Base-by-base conservation (phyloP, 169 alveolate species). In the Plasmodium malariae region DNA sequence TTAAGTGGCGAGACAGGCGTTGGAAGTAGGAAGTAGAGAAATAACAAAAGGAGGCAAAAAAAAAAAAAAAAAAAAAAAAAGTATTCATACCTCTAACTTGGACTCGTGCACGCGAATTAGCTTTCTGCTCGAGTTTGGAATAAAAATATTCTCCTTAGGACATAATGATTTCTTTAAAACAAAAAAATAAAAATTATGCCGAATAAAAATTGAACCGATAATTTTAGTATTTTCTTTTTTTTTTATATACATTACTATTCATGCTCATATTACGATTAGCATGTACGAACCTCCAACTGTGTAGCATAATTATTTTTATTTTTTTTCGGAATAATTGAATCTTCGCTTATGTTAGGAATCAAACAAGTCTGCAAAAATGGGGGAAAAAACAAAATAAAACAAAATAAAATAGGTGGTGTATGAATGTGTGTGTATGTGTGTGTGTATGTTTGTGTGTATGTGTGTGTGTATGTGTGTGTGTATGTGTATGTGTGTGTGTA, bases 101-200 rank as follows among this genome's bases (percentile, higher is more conserved):
- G 90, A 40, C 48, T 36, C 73, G 19, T 80, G 74, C 1, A 55
- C n/a, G 9, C 28, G 62, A 36, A 67, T 80, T 12, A 51, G 5
- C 48, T 67, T 80, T 80, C 49, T 67, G 34, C 71, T 54, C n/a
- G 62, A 80, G 3, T 57, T 59, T 11, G 67, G 70, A 55, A 51
- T 32, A 21, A 71, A 26, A n/a, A 57, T 43, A 43, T 57, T 67
- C 36, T 80, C 83, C 48, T 80, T 80, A 6, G 90, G 90, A 32
- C 83, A 80, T 24, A 80, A 55, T 0, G 90, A 80, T 80, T 63
- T 80, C 90, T 80, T 55, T 30, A 54, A 26, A 71, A 14, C 14
- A 30, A 17, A 30, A 54, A 55, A 57, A 59, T 7, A n/a, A 32
- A 69, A 28, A n/a, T n/a, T n/a, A n/a, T 34, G 71, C n/a, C 7